Conservation (phyloP, 2,329 filamentous ascomycete genomes). For the Fusarium fujikuroi region DNA sequence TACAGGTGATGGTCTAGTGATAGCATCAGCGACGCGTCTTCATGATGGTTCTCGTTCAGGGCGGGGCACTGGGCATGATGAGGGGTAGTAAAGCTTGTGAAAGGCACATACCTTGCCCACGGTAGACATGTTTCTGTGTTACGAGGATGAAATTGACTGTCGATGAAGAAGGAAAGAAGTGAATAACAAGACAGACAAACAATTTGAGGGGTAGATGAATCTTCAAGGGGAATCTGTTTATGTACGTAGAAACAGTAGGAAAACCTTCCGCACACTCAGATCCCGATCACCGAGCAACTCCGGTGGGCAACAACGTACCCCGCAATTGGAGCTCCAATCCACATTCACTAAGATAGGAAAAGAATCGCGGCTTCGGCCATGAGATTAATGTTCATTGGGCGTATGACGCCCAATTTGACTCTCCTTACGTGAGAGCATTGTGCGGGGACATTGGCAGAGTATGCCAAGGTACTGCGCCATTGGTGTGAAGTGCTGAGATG, state of each 20-base stretch:
- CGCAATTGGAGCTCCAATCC: conserved; percentile 44
- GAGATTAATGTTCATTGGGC: conserved; percentile 30
- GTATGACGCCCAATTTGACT: conserved; percentile 2
- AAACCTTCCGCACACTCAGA: conserved; percentile 33
- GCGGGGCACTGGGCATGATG: conserved; percentile 38
- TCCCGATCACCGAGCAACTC: conserved; percentile 47
- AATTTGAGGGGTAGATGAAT: conserved; percentile 24
- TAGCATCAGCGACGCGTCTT: conserved; percentile 29
- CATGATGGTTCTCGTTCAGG: conserved; percentile 21
- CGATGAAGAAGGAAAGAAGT: conserved; percentile 21
- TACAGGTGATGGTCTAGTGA: conserved; percentile 88
- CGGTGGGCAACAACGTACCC: conserved; percentile 39
- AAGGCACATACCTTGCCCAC: conserved; percentile 60
- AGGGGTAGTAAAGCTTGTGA: conserved; percentile 26
- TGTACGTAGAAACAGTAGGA: conserved; percentile 38
- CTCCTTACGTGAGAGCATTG: conserved; percentile 24
- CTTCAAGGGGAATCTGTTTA: conserved; percentile 38
- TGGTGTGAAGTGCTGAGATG: conserved; percentile 33
- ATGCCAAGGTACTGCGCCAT: conserved; percentile 40
- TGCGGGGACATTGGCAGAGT: conserved; percentile 27
- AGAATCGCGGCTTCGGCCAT: conserved; percentile 26
- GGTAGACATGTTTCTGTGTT: conserved; percentile 57
- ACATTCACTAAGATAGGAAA: conserved; percentile 42
- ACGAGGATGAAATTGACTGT: conserved; percentile 26
- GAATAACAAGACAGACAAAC: conserved; percentile 23